Percentiles rank a stretch among this genome's conserved stretches.
These are phyloP conservation scores for Setaria viridis DNA, from an alignment of 202 grass and related monocot genomes.

Conservation along the genomic window DNA sequence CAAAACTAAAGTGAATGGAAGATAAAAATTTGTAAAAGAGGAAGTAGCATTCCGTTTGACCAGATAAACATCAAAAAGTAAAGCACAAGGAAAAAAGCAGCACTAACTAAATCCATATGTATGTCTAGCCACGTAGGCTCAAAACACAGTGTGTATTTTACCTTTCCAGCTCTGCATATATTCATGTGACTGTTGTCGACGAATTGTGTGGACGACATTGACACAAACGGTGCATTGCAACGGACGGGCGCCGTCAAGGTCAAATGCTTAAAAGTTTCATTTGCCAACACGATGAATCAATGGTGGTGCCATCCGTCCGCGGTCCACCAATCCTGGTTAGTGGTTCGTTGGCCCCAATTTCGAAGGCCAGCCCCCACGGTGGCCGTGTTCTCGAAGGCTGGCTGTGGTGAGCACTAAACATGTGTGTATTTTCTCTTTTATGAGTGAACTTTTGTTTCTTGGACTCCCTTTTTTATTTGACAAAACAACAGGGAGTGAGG, in stretches of 20 bases:
- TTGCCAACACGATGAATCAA: conserved; percentile 30
- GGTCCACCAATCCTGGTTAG: conserved; percentile 43
- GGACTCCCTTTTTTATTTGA: not conserved
- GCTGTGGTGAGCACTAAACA: not conserved
- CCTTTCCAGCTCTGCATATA: conserved; percentile 13
- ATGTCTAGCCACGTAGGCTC: not conserved
- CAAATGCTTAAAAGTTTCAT: conserved; percentile 39
- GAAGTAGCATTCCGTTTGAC: not conserved
- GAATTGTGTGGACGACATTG: conserved; percentile 38
- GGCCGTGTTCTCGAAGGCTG: conserved; percentile 43
- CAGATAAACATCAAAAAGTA: not conserved
- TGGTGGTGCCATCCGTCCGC: conserved; percentile 46
- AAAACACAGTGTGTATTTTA: not conserved
- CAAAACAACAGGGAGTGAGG: not conserved
- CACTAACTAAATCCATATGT: not conserved
- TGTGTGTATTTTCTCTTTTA: not conserved
- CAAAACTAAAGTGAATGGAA: no score
- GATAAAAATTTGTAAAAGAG: no score
- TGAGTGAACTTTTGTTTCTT: not conserved
- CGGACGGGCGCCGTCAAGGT: conserved; percentile 39
- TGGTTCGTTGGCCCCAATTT: conserved; percentile 45
- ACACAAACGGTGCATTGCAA: conserved; percentile 27
- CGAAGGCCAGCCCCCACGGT: not conserved
- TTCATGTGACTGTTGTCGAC: not conserved
- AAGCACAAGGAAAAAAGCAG: not conserved